Percentiles rank a stretch among this genome's conserved stretches.
phyloP scores from a whole-genome alignment of 495 filamentous ascomycete genomes.

The Cetradonia linearis region DNA sequence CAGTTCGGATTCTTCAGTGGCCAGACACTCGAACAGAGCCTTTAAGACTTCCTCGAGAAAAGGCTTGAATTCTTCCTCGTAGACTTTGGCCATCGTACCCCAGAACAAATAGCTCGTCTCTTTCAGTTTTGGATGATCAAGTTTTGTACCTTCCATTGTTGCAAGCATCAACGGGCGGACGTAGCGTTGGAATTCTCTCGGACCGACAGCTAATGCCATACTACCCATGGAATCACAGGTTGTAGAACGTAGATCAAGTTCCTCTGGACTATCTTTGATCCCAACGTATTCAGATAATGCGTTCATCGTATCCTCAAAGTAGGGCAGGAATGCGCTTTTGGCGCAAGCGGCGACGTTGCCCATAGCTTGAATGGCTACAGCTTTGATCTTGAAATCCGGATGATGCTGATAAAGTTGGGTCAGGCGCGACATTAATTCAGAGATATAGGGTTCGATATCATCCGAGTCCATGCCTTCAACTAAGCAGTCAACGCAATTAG shows the following conservation, averaged over 20 bases:
- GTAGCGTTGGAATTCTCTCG: conserved; percentile 78
- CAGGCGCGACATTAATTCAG: conserved; percentile 71
- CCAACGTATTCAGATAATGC: conserved; percentile 70
- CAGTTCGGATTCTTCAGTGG: conserved; percentile 81
- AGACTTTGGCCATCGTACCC: conserved; percentile 89
- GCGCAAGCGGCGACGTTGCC: conserved; percentile 81
- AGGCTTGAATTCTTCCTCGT: conserved; percentile 76
- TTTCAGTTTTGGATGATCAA: conserved; percentile 78
- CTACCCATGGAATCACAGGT: conserved; percentile 87
- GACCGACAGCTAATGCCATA: conserved; percentile 80
- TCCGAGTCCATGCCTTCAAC: conserved; percentile 81
- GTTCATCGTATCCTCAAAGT: conserved; percentile 80
- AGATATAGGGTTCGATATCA: conserved; percentile 69
- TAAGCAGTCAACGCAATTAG: conserved; percentile 83
- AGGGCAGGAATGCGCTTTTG: conserved; percentile 73
- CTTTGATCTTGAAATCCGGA: conserved; percentile 84
- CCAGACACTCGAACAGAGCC: conserved; percentile 71
- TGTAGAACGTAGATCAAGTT: conserved; percentile 78
- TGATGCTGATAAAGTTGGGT: conserved; percentile 64
- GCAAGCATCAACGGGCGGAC: conserved; percentile 81
- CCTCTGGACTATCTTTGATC: conserved; percentile 80
- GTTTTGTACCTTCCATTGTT: conserved; percentile 81
- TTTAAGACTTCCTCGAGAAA: conserved; percentile 81
- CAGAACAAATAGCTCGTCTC: conserved; percentile 97
- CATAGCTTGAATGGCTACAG: conserved; percentile 75